These are phyloP conservation scores for Cytospora chrysosperma DNA, from an alignment of 2,329 filamentous ascomycete genomes.

Conservation along the genomic window DNA sequence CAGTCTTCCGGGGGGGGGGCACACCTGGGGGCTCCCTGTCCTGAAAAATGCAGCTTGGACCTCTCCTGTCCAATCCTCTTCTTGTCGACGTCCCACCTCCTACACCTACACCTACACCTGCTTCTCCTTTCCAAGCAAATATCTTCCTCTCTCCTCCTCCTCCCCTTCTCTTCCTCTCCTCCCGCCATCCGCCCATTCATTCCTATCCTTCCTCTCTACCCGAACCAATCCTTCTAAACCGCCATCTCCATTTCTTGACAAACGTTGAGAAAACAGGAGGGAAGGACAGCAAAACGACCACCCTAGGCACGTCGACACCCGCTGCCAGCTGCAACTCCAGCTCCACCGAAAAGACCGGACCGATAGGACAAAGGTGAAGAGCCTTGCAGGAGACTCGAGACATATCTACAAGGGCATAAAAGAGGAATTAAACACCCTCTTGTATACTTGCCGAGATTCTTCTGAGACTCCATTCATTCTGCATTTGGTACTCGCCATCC, in stretches of 20 bases:
- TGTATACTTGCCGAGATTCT: constrained; percentile 22
- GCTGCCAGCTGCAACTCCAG: constrained; percentile 29
- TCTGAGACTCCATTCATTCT: constrained; percentile 20
- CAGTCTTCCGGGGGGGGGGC: not conserved
- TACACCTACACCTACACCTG: constrained; percentile 43
- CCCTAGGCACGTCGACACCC: constrained; percentile 24
- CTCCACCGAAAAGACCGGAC: constrained; percentile 28
- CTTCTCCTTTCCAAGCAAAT: constrained; percentile 49
- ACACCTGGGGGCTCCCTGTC: constrained; percentile 13
- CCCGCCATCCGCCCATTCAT: constrained; percentile 50
- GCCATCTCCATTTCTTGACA: constrained; percentile 33
- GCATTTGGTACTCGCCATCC: constrained; percentile 20
- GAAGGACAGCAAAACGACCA: constrained; percentile 34
- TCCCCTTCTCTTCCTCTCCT: constrained; percentile 34
- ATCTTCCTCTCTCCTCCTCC: constrained; percentile 40
- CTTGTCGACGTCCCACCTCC: constrained; percentile 24
- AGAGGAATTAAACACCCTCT: constrained; percentile 23
- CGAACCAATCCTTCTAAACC: constrained; percentile 47
- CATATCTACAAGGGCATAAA: constrained; percentile 11
- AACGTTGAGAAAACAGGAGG: constrained; percentile 32
- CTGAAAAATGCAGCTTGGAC: constrained; percentile 17
- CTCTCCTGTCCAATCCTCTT: constrained; percentile 23
- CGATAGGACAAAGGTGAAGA: constrained; percentile 20
- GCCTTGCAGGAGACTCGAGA: constrained; percentile 22
- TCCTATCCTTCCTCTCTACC: constrained; percentile 43